Evolutionary conservation across 2,329 filamentous ascomycete species (phyloP), one percentile per base, ranked within the genome.

Genomic region (Fusarium continuum): DNA sequence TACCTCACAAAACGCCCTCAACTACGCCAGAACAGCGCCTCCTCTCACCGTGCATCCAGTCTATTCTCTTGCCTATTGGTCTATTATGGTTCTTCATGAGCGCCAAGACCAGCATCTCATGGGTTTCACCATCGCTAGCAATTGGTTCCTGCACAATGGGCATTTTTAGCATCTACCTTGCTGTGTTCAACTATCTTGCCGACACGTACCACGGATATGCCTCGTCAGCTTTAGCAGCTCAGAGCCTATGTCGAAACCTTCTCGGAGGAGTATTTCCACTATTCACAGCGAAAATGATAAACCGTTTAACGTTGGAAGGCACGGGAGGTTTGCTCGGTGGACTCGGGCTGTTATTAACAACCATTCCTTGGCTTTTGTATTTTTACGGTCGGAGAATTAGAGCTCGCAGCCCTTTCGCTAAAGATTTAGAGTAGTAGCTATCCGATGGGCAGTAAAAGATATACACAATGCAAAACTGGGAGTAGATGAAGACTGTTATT

Each of bases 121-220:
- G 88, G 88, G 85, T 90, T 26, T 83, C 85, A 0, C 88, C 89
- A 0, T 76, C 83, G 0, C 74, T 91, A 5, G 87, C 85, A 0
- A 79, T 91, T 5, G 83, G 79, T 0, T 84, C 85, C 45, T 86
- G 87, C 2, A 89, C 86, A 0, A 85, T 90, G 73, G 83, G 89
- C 35, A 90, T 91, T 57, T 89, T 89, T 73, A 84, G 82, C 23
- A 87, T 91, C 43, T 89, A 89, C 67, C 79, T 91, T 2, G 85
- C 88, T 1, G 86, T 88, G 0, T 97, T 97, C 78, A 97, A 97
- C 73, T 97, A 96, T 69, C 82, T 97, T 1, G 92, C 93, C n/a
- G 93, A 97, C 72, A 89, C 89, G 1, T 97, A 97, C 74, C 89
- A 93, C 72, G 82, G 84, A 2, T 96, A 94, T 69, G 92, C 93